phyloP scores from a whole-genome alignment of 352 stramenopile genomes.

The Phytophthora aleatoria region DNA sequence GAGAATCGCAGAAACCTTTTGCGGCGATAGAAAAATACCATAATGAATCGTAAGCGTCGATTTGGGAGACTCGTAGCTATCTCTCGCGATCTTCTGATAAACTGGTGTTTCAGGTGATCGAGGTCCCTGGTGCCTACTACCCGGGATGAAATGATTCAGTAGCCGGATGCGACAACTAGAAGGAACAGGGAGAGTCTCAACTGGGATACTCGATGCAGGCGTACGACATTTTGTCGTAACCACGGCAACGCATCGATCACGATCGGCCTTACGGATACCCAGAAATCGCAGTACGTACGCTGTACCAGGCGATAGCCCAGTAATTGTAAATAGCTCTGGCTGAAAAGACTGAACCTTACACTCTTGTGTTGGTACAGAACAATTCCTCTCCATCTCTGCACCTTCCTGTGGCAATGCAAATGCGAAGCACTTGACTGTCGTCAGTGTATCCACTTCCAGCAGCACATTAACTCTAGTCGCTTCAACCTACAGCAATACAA shows the following conservation, averaged over 20 bases:
- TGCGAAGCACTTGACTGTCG: slow-evolving; percentile 41
- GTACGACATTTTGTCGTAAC: slow-evolving; percentile 21
- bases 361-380: slow-evolving; percentile 3
- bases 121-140: neutral
- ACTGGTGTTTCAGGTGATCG: slow-evolving; percentile 9
- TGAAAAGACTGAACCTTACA: slow-evolving; percentile 20
- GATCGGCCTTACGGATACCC: slow-evolving; percentile 39
- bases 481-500: slow-evolving; percentile 20
- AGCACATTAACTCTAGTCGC: slow-evolving; percentile 32
- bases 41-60: slow-evolving; percentile 32
- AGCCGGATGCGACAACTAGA: slow-evolving; percentile 15
- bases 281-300: slow-evolving; percentile 50
- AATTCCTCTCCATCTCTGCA: neutral
- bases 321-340: slow-evolving; percentile 26
- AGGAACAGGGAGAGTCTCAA: neutral
- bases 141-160: slow-evolving; percentile 14
- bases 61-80: slow-evolving; percentile 14
- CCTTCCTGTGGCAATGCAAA: slow-evolving; percentile 24
- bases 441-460: slow-evolving; percentile 40
- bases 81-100: slow-evolving; percentile 21
- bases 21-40: slow-evolving; percentile 18
- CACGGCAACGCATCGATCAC: slow-evolving; percentile 36
- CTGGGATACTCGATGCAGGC: neutral
- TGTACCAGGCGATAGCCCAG: slow-evolving; percentile 28
- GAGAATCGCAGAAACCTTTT: slow-evolving; percentile 24